phyloP scores from a whole-genome alignment of 805 yeast species.

The Lipomyces kockii region DNA sequence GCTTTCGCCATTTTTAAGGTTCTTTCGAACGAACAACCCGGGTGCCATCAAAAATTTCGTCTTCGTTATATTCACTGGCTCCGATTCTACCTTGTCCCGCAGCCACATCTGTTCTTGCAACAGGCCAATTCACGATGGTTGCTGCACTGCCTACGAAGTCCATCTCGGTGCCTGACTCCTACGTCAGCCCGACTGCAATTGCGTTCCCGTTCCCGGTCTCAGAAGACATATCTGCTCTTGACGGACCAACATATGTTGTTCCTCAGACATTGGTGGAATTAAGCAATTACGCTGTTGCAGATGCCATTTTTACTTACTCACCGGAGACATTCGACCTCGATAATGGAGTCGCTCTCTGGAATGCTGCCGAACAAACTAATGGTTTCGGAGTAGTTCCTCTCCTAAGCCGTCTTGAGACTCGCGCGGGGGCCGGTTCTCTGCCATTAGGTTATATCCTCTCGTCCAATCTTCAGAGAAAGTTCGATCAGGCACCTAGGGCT shows the following conservation, averaged over 20 bases:
- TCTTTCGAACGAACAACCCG: not conserved
- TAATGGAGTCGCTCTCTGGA: slow-evolving; percentile 65
- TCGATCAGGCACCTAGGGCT: slow-evolving; percentile 45
- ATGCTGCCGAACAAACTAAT: slow-evolving; percentile 55
- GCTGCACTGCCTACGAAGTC: slow-evolving; percentile 8
- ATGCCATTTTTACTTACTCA: slow-evolving; percentile 63
- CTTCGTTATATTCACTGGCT: not conserved
- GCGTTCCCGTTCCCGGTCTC: slow-evolving; percentile 27
- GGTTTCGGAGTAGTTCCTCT: slow-evolving; percentile 63
- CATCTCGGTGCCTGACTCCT: not conserved
- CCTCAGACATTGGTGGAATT: slow-evolving; percentile 38
- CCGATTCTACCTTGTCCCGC: not conserved
- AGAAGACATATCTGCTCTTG: slow-evolving; percentile 22
- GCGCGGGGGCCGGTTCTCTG: slow-evolving; percentile 82
- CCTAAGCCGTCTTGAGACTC: slow-evolving; percentile 62
- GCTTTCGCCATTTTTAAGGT: slow-evolving; percentile 5
- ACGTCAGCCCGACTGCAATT: slow-evolving; percentile 14
- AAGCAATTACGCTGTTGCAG: slow-evolving; percentile 43
- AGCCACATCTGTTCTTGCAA: not conserved
- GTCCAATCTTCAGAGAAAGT: slow-evolving; percentile 26
- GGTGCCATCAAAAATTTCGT: not conserved
- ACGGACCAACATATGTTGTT: slow-evolving; percentile 30
- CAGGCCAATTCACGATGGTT: slow-evolving; percentile 4
- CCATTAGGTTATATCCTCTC: slow-evolving; percentile 68
- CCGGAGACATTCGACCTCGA: slow-evolving; percentile 68